Base-by-base conservation (phyloP, 2,329 filamentous ascomycete species). In the Ceratocystis albifundus region DNA sequence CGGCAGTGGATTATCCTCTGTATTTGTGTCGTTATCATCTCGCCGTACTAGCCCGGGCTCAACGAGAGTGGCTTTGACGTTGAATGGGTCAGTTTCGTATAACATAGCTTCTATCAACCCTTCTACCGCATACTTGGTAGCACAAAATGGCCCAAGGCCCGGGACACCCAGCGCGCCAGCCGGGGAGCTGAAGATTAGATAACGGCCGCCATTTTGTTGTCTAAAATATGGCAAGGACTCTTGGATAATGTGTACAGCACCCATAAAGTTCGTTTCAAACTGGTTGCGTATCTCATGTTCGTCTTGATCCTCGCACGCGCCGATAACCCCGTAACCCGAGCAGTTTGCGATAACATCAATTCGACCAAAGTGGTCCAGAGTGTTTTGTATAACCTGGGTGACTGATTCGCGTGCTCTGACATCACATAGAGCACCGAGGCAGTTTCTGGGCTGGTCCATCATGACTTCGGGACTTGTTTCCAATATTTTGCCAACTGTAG, bases 181-280 rank as follows among this genome's bases (percentile, higher is more conserved):
- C 0, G 91, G 96, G 7, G 89, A 94, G 73, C 90, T 96, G 77
- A 97, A 96, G 69, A 97, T 96, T 63, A 97, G 80, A 74, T 96
- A 97, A 36, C 92, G 84, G 0, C 94, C 94, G 0, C 79, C 80
- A 25, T 82, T 81, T 70, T 90, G 87, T 69, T 86, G 81, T 64
- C 93, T 86, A 71, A 97, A 95, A 76, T 96, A 90, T 0, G 92
- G 91, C 46, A 97, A 78, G 1, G 88, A 92, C 22, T 89, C 79
- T 74, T 96, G 91, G 68, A 97, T 88, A 71, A 99, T 96, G 76
- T 97, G 89, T 68, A 97, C 77, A 0, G 91, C 95, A 65, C 94
- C 94, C 80, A 96, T 93, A 76, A 96, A 96, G 76, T 99, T 99
- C 25, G 92, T 96, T 79, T 95, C 90, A 77, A 97, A 96, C 75